Conservation (phyloP, 495 filamentous ascomycete species). For the Hypoxylon fragiforme region DNA sequence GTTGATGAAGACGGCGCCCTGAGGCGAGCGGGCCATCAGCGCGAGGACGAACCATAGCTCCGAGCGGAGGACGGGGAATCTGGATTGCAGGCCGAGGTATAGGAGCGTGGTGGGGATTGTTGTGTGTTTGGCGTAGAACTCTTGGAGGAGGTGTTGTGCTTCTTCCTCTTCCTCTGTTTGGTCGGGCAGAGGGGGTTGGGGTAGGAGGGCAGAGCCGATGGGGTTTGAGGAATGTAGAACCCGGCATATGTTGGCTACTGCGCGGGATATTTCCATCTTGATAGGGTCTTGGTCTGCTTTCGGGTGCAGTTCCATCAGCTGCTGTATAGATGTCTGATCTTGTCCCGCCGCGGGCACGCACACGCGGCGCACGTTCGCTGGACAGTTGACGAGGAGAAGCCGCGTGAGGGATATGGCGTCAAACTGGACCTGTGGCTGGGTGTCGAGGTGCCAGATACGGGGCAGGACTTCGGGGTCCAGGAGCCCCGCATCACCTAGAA, state of each 20-base stretch:
- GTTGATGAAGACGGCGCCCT: conserved; percentile 56
- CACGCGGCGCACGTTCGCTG: conserved; percentile 57
- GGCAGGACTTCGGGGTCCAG: conserved; percentile 55
- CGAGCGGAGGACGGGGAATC: conserved; percentile 70
- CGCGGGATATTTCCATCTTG: conserved; percentile 74
- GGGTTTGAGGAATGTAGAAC: conserved; percentile 46
- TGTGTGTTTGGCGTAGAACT: conserved; percentile 56
- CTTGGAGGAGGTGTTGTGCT: conserved; percentile 39
- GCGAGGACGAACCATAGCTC: conserved; percentile 78
- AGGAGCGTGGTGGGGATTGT: conserved; percentile 58
- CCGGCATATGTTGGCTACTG: conserved; percentile 65
- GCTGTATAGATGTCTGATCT: conserved; percentile 57
- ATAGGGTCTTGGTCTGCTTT: conserved; percentile 65
- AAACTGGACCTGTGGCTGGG: conserved; percentile 70
- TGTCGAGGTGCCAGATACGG: conserved; percentile 61
- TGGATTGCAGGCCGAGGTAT: conserved; percentile 65
- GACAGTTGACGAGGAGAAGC: conserved; percentile 63
- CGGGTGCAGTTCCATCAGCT: conserved; percentile 61
- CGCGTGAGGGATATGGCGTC: conserved; percentile 67
- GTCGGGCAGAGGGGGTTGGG: background rate
- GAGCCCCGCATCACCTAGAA: conserved; percentile 59
- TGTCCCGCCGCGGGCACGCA: conserved; percentile 48
- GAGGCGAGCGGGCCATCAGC: conserved; percentile 59
- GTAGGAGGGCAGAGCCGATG: conserved; percentile 6
- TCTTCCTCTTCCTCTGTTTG: conserved; percentile 9